Evolutionary conservation across 2,329 filamentous ascomycete species (phyloP), one percentile per base, ranked within the genome.

Genomic region (Cladobotryum protrusum): DNA sequence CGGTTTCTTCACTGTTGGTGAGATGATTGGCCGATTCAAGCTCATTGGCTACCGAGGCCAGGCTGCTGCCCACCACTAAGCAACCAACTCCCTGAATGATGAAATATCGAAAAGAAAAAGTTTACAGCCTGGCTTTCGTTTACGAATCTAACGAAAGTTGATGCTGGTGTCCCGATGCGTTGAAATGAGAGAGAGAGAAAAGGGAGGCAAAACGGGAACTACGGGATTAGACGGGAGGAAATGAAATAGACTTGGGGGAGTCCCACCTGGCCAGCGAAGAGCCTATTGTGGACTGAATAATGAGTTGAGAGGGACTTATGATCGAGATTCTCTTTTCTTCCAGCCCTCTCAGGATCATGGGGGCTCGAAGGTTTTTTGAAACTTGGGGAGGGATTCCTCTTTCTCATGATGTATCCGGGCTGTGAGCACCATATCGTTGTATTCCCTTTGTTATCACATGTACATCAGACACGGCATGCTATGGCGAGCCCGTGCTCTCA

Each of bases 1-100:
- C 59, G 93, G 93, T 54, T 99, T 99, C 82, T 99, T 97, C 81
- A 95, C 91, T 54, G 82, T 97, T 49, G 93, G 93, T 58, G 91
- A 97, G 80, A 97, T 99, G 71, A 84, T 99, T 63, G 93, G 93
- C 63, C 82, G 91, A 65, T 83, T 93, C 76, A 97, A 99, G 86
- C 71, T 99, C 61, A 79, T 99, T 61, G 93, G 93, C 57, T 99
- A 99, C 80, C 81, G 80, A 71, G 87, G 87, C 66, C 82, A 87
- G 67, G 66, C 70, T 56, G 78, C 77, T 60, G 74, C 76, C 57
- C 79, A 84, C 69, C 81, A 82, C 72, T 82, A 76, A 74, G 61
- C 46, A n/a, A 20, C 2, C 13, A 35, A 42, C 17, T 8, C 24
- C n/a, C 11, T 29, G 24, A 9, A 29, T 29, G 24, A 29, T 9